Evolutionary conservation across 139 green algal species (phyloP).

Genomic region (Chlamydomonas sp.): DNA sequence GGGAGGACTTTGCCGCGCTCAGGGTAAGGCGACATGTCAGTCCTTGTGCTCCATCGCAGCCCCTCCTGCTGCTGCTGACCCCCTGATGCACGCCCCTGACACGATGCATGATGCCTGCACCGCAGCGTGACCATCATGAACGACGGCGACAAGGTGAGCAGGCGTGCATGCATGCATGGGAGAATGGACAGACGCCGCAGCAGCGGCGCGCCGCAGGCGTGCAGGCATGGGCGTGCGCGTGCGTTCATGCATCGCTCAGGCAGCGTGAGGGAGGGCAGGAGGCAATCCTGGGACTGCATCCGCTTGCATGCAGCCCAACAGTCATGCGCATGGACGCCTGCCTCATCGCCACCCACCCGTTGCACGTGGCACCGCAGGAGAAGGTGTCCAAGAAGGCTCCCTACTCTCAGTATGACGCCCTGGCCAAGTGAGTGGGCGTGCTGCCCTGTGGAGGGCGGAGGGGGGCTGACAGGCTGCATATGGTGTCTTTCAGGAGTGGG

Average conservation of each 20-base stretch:
- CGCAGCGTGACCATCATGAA: slow-evolving; percentile 85
- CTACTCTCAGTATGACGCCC: slow-evolving; percentile 64
- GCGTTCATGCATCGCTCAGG: background rate
- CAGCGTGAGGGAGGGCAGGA: background rate
- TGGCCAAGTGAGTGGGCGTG: slow-evolving; percentile 25
- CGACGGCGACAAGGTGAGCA: slow-evolving; percentile 69
- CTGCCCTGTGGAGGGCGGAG: too few relatives aligned
- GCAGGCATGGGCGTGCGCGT: background rate
- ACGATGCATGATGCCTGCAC: too few relatives aligned
- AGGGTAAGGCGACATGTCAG: too few relatives aligned
- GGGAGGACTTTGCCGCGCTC: too few relatives aligned
- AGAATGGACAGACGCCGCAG: background rate
- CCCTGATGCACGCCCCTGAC: too few relatives aligned
- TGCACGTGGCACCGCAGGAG: slow-evolving; percentile 26
- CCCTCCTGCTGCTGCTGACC: too few relatives aligned
- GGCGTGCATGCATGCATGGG: background rate
- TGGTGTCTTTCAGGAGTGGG: background rate
- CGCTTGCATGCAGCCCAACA: background rate
- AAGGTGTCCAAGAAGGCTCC: slow-evolving; percentile 67
- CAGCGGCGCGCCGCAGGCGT: background rate
- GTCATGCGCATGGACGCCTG: background rate
- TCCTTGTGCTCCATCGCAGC: too few relatives aligned
- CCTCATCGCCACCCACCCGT: background rate
- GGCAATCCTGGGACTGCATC: too few relatives aligned
- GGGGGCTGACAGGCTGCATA: background rate